These are phyloP conservation scores for Amaranthus tricolor DNA, from an alignment of 179 eudicot genomes.

Conservation along the genomic window DNA sequence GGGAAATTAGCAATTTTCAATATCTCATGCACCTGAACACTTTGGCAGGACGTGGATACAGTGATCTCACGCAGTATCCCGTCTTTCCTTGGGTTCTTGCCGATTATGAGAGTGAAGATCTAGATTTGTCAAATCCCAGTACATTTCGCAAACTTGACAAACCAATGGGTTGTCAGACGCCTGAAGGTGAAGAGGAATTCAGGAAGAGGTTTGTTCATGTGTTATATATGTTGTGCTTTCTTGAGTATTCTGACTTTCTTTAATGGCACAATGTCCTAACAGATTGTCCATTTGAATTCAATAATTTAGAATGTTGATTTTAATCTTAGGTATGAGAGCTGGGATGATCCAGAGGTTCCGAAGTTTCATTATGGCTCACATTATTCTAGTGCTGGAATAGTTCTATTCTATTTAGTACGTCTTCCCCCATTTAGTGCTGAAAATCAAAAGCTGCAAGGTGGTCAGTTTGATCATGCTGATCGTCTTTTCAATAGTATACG, in stretches of 20 bases:
- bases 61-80: conserved; percentile 99
- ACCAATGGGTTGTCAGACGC: conserved; percentile 98
- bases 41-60: conserved; percentile 99
- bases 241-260: neutral
- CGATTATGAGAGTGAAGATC: conserved; percentile 89
- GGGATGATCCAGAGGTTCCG: conserved; percentile 99
- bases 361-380: conserved; percentile 99
- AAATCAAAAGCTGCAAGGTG: conserved; percentile 97
- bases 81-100: conserved; percentile 99
- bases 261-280: neutral
- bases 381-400: conserved; percentile 98
- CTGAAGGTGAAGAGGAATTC: conserved; percentile 94
- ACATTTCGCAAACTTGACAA: conserved; percentile 91
- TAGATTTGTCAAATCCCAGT: conserved; percentile 69
- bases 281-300: neutral
- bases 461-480: conserved; percentile 99
- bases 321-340: conserved; percentile 75
- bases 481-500: conserved; percentile 89
- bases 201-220: conserved; percentile 64
- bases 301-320: neutral
- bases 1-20: conserved; percentile 98
- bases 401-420: conserved; percentile 94
- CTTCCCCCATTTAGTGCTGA: conserved; percentile 92
- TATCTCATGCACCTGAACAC: conserved; percentile 99
- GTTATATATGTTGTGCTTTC: conserved; percentile 9